These are phyloP conservation scores for Calonectria crousiana DNA, from an alignment of 2,329 filamentous ascomycete species.

Conservation along the genomic window DNA sequence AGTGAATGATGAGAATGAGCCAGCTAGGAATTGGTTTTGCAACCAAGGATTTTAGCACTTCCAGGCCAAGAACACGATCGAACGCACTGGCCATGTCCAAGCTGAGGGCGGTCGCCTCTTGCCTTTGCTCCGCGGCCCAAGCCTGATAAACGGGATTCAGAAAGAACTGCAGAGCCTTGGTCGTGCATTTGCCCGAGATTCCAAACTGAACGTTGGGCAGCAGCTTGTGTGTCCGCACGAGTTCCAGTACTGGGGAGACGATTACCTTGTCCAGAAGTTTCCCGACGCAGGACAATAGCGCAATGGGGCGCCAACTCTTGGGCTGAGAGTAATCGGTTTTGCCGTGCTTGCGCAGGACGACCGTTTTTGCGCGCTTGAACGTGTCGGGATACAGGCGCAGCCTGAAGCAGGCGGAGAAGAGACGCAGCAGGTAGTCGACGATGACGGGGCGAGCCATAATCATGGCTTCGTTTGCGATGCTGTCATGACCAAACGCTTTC, in stretches of 20 bases:
- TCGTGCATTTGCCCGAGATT: background rate
- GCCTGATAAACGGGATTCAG: background rate
- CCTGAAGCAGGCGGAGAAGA: background rate
- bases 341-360: background rate
- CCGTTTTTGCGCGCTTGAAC: background rate
- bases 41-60: background rate
- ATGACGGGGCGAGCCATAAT: background rate
- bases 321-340: background rate
- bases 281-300: background rate
- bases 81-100: background rate
- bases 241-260: background rate
- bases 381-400: background rate
- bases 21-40: background rate
- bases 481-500: background rate
- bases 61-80: background rate
- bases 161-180: background rate
- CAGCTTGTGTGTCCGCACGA: background rate
- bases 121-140: background rate
- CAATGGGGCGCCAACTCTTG: background rate
- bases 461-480: background rate
- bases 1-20: background rate
- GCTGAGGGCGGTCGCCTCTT: background rate
- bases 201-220: background rate
- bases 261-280: background rate
- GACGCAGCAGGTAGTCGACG: background rate